Conservation (phyloP, 2,329 filamentous ascomycete species). For the Venturia nashicola region DNA sequence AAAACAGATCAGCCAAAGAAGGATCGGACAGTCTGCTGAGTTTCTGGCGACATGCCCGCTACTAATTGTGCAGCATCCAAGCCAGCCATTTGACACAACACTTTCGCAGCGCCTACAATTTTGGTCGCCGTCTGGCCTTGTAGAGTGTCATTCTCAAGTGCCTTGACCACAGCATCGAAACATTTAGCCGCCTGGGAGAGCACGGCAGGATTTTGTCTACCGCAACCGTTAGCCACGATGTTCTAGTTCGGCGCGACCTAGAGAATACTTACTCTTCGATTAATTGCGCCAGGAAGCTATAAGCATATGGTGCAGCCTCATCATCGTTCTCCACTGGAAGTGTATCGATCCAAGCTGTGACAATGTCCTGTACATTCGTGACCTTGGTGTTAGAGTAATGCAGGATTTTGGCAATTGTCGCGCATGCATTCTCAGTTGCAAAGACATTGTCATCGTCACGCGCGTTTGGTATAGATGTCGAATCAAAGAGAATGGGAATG, state of each 20-base stretch:
- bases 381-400: slow-evolving; percentile 77
- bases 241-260: slow-evolving; percentile 11
- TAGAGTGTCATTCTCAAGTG: slow-evolving; percentile 80
- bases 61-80: slow-evolving; percentile 67
- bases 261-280: slow-evolving; percentile 73
- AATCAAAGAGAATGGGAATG: slow-evolving; percentile 72
- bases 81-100: slow-evolving; percentile 59
- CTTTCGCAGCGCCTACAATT: slow-evolving; percentile 67
- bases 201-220: slow-evolving; percentile 74
- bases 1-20: slow-evolving; percentile 5
- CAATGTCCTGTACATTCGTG: slow-evolving; percentile 60
- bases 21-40: slow-evolving; percentile 61
- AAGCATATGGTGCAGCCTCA: slow-evolving; percentile 92
- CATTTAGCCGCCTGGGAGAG: slow-evolving; percentile 65
- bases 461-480: slow-evolving; percentile 67
- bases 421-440: slow-evolving; percentile 93
- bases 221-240: slow-evolving; percentile 17
- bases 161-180: slow-evolving; percentile 76
- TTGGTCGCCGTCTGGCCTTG: slow-evolving; percentile 70
- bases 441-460: slow-evolving; percentile 89
- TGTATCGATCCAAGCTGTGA: slow-evolving; percentile 79
- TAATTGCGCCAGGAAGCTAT: slow-evolving; percentile 78
- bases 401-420: slow-evolving; percentile 91
- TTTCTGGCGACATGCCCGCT: slow-evolving; percentile 62
- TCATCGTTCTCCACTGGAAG: slow-evolving; percentile 90